phyloP scores from a whole-genome alignment of 148 eudicot species.

The Selenicereus undatus region DNA sequence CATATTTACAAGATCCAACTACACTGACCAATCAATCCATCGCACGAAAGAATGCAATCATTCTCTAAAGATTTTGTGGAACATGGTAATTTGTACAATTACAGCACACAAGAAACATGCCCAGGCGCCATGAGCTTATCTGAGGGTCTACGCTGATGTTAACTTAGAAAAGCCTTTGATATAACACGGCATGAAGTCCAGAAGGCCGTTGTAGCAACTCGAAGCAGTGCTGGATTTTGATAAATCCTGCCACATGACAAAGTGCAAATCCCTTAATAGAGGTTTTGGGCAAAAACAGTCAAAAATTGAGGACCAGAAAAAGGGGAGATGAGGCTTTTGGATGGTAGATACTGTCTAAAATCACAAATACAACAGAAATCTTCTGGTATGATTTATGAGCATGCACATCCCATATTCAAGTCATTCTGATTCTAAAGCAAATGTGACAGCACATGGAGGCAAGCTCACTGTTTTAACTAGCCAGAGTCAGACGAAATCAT shows the following conservation, averaged over 20 bases:
- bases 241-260: slow-evolving; percentile 55
- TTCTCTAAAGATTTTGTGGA: slow-evolving; percentile 19
- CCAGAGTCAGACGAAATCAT: too few species aligned
- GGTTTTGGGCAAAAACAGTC: background rate
- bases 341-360: too few species aligned
- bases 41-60: slow-evolving; percentile 40
- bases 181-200: slow-evolving; percentile 89
- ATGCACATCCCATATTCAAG: too few species aligned
- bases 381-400: too few species aligned
- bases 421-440: too few species aligned
- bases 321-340: background rate
- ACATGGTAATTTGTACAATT: slow-evolving; percentile 22
- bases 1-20: slow-evolving; percentile 45
- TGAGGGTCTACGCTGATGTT: background rate
- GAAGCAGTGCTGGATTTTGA: slow-evolving; percentile 88
- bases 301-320: background rate
- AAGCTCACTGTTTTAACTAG: too few species aligned
- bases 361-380: too few species aligned
- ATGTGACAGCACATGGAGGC: too few species aligned
- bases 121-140: slow-evolving; percentile 1
- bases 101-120: slow-evolving; percentile 15
- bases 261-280: background rate
- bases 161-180: slow-evolving; percentile 67
- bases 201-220: slow-evolving; percentile 89
- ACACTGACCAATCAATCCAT: slow-evolving; percentile 14